Percentiles rank a stretch among this genome's conserved stretches.
Conservation (phyloP, 2,329 filamentous ascomycete genomes). For the Trichoderma oligosporum region DNA sequence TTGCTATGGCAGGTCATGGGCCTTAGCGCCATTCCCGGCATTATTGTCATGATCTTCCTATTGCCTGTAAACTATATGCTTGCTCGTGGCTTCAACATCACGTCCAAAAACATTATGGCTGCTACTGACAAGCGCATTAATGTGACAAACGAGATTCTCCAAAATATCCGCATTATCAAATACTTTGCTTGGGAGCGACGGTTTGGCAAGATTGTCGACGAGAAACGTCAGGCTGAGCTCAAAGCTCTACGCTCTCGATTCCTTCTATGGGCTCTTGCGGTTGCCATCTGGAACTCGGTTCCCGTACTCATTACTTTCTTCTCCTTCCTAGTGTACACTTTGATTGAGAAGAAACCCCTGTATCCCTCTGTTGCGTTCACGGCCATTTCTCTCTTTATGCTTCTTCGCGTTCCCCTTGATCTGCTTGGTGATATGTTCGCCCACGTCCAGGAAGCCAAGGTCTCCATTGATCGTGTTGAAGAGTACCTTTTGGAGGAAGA, state of each 20-base stretch:
- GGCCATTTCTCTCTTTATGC: slow-evolving; percentile 89
- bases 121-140: slow-evolving; percentile 95
- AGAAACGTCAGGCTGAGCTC: slow-evolving; percentile 79
- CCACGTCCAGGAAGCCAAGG: slow-evolving; percentile 94
- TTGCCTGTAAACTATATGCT: slow-evolving; percentile 88
- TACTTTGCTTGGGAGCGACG: slow-evolving; percentile 98
- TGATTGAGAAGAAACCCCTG: slow-evolving; percentile 82
- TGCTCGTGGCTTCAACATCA: slow-evolving; percentile 76
- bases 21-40: slow-evolving; percentile 87
- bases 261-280: slow-evolving; percentile 85
- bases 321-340: slow-evolving; percentile 89
- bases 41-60: slow-evolving; percentile 83
- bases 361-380: slow-evolving; percentile 94
- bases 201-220: slow-evolving; percentile 80
- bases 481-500: slow-evolving; percentile 91
- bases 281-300: slow-evolving; percentile 94
- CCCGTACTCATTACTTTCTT: slow-evolving; percentile 94
- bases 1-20: slow-evolving; percentile 89
- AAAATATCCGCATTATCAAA: slow-evolving; percentile 98
- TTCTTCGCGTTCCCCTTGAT: slow-evolving; percentile 88
- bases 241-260: slow-evolving; percentile 76
- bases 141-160: slow-evolving; percentile 91
- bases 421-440: slow-evolving; percentile 98
- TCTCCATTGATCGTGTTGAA: slow-evolving; percentile 94
- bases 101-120: slow-evolving; percentile 86